phyloP scores from a whole-genome alignment of 2,329 filamentous ascomycete genomes.

The Mollisia scopiformis region DNA sequence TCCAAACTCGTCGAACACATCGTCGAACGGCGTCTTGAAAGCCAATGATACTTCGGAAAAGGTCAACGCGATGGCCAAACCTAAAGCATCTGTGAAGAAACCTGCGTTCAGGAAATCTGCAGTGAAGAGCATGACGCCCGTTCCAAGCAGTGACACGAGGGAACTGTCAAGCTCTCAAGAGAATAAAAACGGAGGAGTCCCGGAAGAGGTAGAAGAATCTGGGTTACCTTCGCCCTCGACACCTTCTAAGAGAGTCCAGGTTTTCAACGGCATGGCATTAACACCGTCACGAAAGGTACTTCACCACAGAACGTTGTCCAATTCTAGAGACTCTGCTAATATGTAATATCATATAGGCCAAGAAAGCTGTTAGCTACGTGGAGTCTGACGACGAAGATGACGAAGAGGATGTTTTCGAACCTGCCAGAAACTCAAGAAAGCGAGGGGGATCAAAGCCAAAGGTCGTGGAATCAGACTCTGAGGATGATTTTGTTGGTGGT shows the following conservation, averaged over 20 bases:
- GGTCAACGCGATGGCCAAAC: conserved; percentile 37
- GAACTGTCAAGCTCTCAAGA: conserved; percentile 71
- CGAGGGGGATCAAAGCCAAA: conserved; percentile 58
- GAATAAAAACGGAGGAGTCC: conserved; percentile 50
- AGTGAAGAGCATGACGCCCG: conserved; percentile 62
- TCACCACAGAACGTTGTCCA: conserved; percentile 17
- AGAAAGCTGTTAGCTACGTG: conserved; percentile 76
- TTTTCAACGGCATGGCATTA: conserved; percentile 45
- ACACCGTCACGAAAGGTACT: conserved; percentile 86
- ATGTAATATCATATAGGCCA: conserved; percentile 45
- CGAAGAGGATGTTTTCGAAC: conserved; percentile 59
- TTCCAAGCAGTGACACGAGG: conserved; percentile 78
- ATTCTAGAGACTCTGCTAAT: neutral
- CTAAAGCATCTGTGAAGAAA: conserved; percentile 45
- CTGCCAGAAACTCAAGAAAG: conserved; percentile 40
- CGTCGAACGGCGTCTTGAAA: conserved; percentile 31
- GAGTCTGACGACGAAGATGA: conserved; percentile 79
- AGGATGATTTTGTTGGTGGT: conserved; percentile 70
- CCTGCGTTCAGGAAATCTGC: conserved; percentile 37
- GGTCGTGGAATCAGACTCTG: conserved; percentile 66
- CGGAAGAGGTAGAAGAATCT: conserved; percentile 54
- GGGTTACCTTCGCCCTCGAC: conserved; percentile 47
- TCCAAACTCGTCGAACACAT: conserved; percentile 42
- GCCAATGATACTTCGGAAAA: conserved; percentile 40
- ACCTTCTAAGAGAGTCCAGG: conserved; percentile 47